These are phyloP conservation scores for Emergomyces pasteurianus DNA, from an alignment of 2,329 filamentous ascomycete genomes.

Conservation along the genomic window DNA sequence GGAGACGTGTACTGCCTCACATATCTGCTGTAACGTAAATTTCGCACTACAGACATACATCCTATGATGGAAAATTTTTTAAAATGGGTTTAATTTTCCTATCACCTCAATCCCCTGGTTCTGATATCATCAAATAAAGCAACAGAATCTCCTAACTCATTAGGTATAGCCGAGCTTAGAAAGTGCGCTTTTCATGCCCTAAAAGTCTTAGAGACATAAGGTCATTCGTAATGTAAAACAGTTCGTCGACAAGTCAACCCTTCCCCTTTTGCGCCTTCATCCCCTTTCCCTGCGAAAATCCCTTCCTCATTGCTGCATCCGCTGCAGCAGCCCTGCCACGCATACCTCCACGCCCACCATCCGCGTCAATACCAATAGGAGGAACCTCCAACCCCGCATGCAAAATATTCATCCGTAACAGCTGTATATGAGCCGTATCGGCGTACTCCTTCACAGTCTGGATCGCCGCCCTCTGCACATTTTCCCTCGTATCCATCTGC, in stretches of 20 bases:
- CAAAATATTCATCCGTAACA: slow-evolving; percentile 65
- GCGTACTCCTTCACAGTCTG: slow-evolving; percentile 60
- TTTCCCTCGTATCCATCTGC: slow-evolving; percentile 51
- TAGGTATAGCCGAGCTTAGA: not conserved
- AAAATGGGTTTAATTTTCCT: not conserved
- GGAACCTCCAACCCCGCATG: slow-evolving; percentile 64
- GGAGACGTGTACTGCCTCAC: not conserved
- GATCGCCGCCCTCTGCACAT: slow-evolving; percentile 60
- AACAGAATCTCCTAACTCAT: not conserved
- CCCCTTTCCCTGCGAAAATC: not conserved
- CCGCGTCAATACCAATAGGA: slow-evolving; percentile 10
- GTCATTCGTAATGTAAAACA: not conserved
- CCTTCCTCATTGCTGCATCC: not conserved
- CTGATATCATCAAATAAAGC: not conserved
- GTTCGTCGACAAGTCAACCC: not conserved
- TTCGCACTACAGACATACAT: not conserved
- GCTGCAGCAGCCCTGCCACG: not conserved
- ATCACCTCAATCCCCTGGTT: not conserved
- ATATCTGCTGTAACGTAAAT: not conserved
- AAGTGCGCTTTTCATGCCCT: not conserved
- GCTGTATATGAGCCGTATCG: slow-evolving; percentile 59
- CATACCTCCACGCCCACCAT: not conserved
- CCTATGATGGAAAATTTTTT: not conserved
- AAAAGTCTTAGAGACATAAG: not conserved
- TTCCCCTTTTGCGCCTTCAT: not conserved